A percentile compares a stretch with the other conserved stretches of the same genome.
phyloP scores from a whole-genome alignment of 352 stramenopile genomes.

The Hyaloperonospora brassicae region DNA sequence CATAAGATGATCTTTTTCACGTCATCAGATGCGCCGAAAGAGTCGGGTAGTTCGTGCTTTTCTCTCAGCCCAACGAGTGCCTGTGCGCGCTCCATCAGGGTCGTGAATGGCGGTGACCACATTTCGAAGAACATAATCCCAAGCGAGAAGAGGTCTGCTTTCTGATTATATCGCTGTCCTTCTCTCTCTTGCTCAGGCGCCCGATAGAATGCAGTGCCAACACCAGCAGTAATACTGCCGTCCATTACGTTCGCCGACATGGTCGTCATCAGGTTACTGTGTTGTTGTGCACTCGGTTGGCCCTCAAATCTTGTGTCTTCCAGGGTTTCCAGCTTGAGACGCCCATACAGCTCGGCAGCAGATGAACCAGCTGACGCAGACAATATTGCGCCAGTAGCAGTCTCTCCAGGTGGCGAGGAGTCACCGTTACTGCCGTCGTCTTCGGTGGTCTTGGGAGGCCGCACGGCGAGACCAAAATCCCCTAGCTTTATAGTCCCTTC shows the following conservation, averaged over 20 bases:
- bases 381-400: constrained; percentile 26
- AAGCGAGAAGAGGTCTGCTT: constrained; percentile 92
- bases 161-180: constrained; percentile 84
- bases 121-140: constrained; percentile 95
- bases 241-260: constrained; percentile 38
- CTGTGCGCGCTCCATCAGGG: constrained; percentile 83
- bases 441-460: constrained; percentile 49
- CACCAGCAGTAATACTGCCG: constrained; percentile 89
- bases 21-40: constrained; percentile 59
- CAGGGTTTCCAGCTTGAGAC: constrained; percentile 58
- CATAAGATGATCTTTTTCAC: constrained; percentile 85
- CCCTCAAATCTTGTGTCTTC: constrained; percentile 44
- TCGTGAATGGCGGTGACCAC: constrained; percentile 89
- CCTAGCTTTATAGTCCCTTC: constrained; percentile 90
- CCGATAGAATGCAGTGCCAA: constrained; percentile 93
- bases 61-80: constrained; percentile 71
- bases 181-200: constrained; percentile 90
- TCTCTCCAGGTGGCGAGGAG: constrained; percentile 12
- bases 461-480: constrained; percentile 92
- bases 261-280: constrained; percentile 38
- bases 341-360: constrained; percentile 60
- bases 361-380: constrained; percentile 55
- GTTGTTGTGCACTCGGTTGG: constrained; percentile 15
- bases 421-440: constrained; percentile 27
- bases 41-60: constrained; percentile 43